Percentiles rank a stretch among this genome's conserved stretches.
Conservation (phyloP, 371 early-diverging fungal species). For the Mucor ambiguus region DNA sequence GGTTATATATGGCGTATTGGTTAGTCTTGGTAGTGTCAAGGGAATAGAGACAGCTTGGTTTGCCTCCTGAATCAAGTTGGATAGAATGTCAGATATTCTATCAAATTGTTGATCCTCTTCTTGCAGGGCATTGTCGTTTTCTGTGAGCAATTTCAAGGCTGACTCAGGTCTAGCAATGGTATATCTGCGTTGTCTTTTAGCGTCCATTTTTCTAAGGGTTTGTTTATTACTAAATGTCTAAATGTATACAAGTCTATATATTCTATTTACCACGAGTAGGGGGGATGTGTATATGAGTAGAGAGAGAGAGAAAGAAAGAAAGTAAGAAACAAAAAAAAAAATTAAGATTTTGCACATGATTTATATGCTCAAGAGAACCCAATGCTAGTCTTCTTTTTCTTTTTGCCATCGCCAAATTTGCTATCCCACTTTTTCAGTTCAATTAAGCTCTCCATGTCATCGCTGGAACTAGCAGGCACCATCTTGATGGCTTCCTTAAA, state of each 20-base stretch:
- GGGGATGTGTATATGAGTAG: background rate
- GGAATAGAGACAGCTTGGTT: slow-evolving; percentile 30
- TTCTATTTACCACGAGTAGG: background rate
- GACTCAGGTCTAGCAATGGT: slow-evolving; percentile 22
- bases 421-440: slow-evolving; percentile 91
- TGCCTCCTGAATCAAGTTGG: slow-evolving; percentile 31
- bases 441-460: slow-evolving; percentile 82
- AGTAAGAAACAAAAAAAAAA: background rate
- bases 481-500: slow-evolving; percentile 82
- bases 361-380: slow-evolving; percentile 31
- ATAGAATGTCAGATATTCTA: slow-evolving; percentile 32
- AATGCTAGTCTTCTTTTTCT: slow-evolving; percentile 33
- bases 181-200: slow-evolving; percentile 15
- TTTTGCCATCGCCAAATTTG: slow-evolving; percentile 80
- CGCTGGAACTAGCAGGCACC: slow-evolving; percentile 83
- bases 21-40: slow-evolving; percentile 10
- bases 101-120: slow-evolving; percentile 26
- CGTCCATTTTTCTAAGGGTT: slow-evolving; percentile 2
- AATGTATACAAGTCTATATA: background rate
- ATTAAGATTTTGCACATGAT: slow-evolving; percentile 25
- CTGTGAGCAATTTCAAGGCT: slow-evolving; percentile 13
- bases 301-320: background rate
- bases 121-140: slow-evolving; percentile 6
- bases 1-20: background rate
- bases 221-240: background rate